These are phyloP conservation scores for Calvatia gigantea DNA, from an alignment of 768 basidiomycete genomes.

Conservation along the genomic window DNA sequence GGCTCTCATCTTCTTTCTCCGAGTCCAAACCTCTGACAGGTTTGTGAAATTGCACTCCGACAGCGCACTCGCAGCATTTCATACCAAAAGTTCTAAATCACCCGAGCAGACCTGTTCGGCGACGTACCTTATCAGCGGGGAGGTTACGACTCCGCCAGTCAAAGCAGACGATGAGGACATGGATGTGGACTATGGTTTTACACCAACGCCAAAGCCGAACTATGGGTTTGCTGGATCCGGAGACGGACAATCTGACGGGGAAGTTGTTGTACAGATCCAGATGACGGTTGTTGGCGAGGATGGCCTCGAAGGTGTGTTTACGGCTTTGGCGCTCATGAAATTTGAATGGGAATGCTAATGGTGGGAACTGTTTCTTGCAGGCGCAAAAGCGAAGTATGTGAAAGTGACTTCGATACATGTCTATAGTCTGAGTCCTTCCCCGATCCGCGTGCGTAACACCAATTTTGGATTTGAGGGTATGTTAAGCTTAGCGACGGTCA, in stretches of 20 bases:
- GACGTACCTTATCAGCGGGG: slow-evolving; percentile 72
- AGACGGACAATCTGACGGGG: slow-evolving; percentile 22
- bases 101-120: slow-evolving; percentile 45
- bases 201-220: slow-evolving; percentile 9
- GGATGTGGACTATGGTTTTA: slow-evolving; percentile 34
- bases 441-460: slow-evolving; percentile 46
- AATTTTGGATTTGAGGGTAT: slow-evolving; percentile 1
- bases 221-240: slow-evolving; percentile 1
- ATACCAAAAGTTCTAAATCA: slow-evolving; percentile 38
- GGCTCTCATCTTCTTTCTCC: slow-evolving; percentile 10
- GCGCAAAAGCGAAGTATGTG: slow-evolving; percentile 46
- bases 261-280: slow-evolving; percentile 34
- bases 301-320: slow-evolving; percentile 58
- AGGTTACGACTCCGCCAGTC: slow-evolving; percentile 20
- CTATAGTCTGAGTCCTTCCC: slow-evolving; percentile 70
- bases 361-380: slow-evolving; percentile 30
- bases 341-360: not conserved
- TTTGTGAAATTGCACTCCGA: not conserved
- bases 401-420: slow-evolving; percentile 57
- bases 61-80: slow-evolving; percentile 65
- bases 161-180: slow-evolving; percentile 13
- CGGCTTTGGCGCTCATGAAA: not conserved
- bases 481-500: slow-evolving; percentile 16
- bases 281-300: slow-evolving; percentile 60
- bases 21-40: not conserved